Conservation (phyloP, 805 yeast species). For the Candida coleopterorum region DNA sequence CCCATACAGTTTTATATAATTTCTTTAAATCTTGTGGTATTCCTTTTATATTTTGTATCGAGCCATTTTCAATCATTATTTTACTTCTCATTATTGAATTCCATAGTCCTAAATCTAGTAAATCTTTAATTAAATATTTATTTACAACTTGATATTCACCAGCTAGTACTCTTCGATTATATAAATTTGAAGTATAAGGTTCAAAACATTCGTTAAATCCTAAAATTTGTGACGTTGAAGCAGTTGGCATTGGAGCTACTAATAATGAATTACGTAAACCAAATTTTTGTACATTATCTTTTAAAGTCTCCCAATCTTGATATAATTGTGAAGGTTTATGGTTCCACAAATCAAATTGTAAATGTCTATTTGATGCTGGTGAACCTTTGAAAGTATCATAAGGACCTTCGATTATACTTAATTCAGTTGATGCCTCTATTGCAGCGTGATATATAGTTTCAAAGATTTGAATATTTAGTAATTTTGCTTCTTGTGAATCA, state of each 20-base stretch:
- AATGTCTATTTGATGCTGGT: conserved; percentile 79
- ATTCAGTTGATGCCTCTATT: conserved; percentile 78
- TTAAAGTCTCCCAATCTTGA: conserved; percentile 74
- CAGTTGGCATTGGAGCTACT: conserved; percentile 97
- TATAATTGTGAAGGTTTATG: conserved; percentile 72
- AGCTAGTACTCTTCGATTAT: conserved; percentile 83
- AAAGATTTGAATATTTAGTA: conserved; percentile 77
- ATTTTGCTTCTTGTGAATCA: conserved; percentile 74
- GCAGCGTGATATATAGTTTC: conserved; percentile 96
- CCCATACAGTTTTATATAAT: conserved; percentile 96
- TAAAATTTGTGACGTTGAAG: conserved; percentile 92
- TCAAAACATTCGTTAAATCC: conserved; percentile 96
- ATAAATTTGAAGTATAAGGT: conserved; percentile 90
- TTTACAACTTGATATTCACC: conserved; percentile 95
- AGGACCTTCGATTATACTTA: conserved; percentile 65
- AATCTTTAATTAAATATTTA: conserved; percentile 76
- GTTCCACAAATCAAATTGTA: conserved; percentile 88
- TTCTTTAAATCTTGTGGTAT: conserved; percentile 73
- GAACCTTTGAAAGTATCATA: conserved; percentile 78
- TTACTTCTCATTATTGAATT: conserved; percentile 69
- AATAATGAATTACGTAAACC: conserved; percentile 86
- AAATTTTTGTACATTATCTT: conserved; percentile 48
- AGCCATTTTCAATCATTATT: conserved; percentile 75
- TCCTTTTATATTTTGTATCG: conserved; percentile 68
- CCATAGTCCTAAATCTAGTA: conserved; percentile 83